phyloP scores from a whole-genome alignment of 1,284 basidiomycete genomes.

The Cutaneotrichosporon curvatum region DNA sequence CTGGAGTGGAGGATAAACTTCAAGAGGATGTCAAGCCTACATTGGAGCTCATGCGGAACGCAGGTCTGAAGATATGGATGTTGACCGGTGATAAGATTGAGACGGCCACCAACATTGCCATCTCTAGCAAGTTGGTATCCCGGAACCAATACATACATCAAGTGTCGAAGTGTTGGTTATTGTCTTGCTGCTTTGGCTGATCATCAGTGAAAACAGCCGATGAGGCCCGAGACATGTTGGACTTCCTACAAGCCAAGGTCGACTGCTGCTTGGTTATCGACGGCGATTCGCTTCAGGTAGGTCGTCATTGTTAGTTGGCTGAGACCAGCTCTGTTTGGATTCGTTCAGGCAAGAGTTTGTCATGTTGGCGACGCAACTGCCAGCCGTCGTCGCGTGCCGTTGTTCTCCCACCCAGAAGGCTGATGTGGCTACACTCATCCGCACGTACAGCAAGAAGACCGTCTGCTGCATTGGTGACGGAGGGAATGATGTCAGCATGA shows the following conservation, averaged over 20 bases:
- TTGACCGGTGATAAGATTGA: constrained; percentile 99
- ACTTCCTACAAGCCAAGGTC: constrained; percentile 86
- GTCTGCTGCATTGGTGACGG: constrained; percentile 99
- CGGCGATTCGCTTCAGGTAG: constrained; percentile 87
- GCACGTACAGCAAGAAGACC: constrained; percentile 79
- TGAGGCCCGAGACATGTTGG: constrained; percentile 79
- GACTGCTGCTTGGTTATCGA: constrained; percentile 99
- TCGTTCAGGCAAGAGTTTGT: constrained; percentile 90
- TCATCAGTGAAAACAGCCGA: constrained; percentile 69
- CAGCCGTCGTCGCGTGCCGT: constrained; percentile 92
- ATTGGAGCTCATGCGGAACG: constrained; percentile 85
- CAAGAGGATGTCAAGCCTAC: constrained; percentile 96
- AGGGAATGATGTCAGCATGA: constrained; percentile 95
- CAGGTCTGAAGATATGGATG: constrained; percentile 99
- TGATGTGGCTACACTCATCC: constrained; percentile 88
- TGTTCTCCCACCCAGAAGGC: constrained; percentile 99
- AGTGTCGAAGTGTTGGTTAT: constrained; percentile 73
- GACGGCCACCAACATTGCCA: constrained; percentile 96
- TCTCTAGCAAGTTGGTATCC: constrained; percentile 91
- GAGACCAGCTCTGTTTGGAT: constrained; percentile 71
- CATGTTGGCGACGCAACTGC: constrained; percentile 88
- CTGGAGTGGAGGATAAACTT: constrained; percentile 96
- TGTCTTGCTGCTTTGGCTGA: neutral
- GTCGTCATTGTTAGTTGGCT: neutral
- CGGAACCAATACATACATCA: constrained; percentile 97